These are phyloP conservation scores for Phytopythium litorale DNA, from an alignment of 352 stramenopile genomes.

Conservation along the genomic window DNA sequence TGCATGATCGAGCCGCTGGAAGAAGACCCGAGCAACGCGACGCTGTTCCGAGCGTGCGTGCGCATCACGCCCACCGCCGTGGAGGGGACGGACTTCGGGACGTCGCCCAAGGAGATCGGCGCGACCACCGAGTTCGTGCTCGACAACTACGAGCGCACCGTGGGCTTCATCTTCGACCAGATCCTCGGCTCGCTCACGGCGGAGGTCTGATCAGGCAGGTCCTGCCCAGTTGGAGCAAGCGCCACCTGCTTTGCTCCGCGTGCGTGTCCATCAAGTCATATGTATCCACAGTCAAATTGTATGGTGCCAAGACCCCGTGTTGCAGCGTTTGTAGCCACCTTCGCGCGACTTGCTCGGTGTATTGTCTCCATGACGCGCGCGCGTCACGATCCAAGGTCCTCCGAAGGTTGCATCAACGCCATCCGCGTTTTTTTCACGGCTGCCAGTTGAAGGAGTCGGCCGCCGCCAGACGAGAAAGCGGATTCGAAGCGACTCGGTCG, in stretches of 20 bases:
- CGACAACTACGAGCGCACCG: constrained; percentile 32
- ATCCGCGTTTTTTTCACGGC: constrained; percentile 4
- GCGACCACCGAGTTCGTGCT: constrained; percentile 32
- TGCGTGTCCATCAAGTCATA: no score
- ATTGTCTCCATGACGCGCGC: background rate
- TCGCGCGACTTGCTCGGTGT: background rate
- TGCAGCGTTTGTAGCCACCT: background rate
- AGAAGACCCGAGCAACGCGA: constrained; percentile 32
- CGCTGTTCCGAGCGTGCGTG: constrained; percentile 41
- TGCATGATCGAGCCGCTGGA: constrained; percentile 39
- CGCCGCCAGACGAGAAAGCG: background rate
- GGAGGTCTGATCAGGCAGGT: background rate
- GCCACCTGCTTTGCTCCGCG: no score
- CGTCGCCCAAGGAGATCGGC: constrained; percentile 33
- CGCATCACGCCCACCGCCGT: constrained; percentile 34
- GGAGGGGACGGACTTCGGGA: constrained; percentile 12
- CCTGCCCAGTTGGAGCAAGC: background rate
- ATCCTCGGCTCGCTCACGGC: constrained; percentile 20
- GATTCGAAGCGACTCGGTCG: background rate
- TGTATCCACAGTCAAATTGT: no score
- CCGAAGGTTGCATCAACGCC: constrained; percentile 5
- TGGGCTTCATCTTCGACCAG: constrained; percentile 33
- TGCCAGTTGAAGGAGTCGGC: background rate
- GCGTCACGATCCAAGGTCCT: background rate
- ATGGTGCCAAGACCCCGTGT: no score